Conservation (phyloP, 768 basidiomycete genomes). For the Boletus vinaceobasis region DNA sequence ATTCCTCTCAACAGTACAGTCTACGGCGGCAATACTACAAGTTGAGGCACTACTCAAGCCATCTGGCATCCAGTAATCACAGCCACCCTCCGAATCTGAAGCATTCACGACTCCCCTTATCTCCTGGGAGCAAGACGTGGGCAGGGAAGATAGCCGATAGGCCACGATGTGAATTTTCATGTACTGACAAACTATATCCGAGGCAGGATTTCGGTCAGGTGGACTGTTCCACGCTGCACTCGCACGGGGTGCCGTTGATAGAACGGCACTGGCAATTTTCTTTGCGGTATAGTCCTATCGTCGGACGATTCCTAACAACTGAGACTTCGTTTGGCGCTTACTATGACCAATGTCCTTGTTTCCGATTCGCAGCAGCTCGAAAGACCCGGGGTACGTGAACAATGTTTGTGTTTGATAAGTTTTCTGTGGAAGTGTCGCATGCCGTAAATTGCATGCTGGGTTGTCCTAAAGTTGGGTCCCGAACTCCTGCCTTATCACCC, state of each 20-base stretch:
- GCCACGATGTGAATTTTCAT: neutral
- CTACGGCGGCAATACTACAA: no score
- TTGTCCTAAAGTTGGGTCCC: slow-evolving; percentile 3
- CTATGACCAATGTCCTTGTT: neutral
- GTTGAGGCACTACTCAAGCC: no score
- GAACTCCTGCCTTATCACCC: neutral
- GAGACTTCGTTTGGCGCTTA: neutral
- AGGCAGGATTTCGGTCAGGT: no score
- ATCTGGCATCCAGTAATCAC: no score
- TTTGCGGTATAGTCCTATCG: neutral
- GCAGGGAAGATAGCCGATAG: neutral
- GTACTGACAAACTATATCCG: neutral
- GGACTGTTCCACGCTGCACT: neutral
- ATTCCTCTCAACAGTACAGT: no score
- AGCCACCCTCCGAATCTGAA: no score
- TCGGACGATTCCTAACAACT: neutral
- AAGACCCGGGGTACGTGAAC: neutral
- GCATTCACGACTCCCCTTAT: neutral
- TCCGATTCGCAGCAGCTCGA: neutral
- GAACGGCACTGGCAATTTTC: neutral
- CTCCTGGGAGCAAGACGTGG: neutral
- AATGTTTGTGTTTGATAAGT: neutral
- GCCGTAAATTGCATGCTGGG: neutral
- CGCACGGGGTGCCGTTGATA: neutral
- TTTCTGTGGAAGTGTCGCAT: neutral